phyloP scores from a whole-genome alignment of 2,329 filamentous ascomycete genomes.

The Colletotrichum australisinense region DNA sequence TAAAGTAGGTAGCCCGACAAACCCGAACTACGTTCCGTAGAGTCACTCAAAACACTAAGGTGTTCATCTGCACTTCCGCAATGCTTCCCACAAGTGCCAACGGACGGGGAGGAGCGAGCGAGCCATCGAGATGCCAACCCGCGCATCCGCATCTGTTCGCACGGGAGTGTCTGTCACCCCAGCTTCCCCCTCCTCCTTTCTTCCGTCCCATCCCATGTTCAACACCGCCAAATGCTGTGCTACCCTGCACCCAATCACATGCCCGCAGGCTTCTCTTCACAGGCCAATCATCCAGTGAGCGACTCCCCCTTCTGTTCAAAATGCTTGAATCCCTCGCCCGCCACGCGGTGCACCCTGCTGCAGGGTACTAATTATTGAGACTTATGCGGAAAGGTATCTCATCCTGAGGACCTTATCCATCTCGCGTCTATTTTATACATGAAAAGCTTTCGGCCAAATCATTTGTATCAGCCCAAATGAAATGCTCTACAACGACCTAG shows the following conservation, averaged over 20 bases:
- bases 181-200: conserved; percentile 5
- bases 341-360: background rate
- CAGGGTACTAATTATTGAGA: background rate
- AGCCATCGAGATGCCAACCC: background rate
- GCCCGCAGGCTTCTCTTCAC: background rate
- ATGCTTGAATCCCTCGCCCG: background rate
- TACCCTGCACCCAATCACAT: conserved; percentile 26
- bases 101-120: background rate
- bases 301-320: conserved; percentile 17
- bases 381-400: background rate
- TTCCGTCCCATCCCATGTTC: conserved; percentile 18
- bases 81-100: background rate
- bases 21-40: background rate
- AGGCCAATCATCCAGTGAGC: conserved; percentile 13
- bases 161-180: conserved; percentile 26
- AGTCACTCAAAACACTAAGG: background rate
- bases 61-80: background rate
- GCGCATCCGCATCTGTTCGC: conserved; percentile 2
- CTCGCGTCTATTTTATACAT: background rate
- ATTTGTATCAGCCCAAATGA: background rate
- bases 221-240: conserved; percentile 13
- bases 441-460: background rate
- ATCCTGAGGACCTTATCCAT: background rate
- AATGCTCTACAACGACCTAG: background rate
- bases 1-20: background rate